Evolutionary conservation across 805 yeast species (phyloP).

Genomic region (Saccharomycopsis vini): DNA sequence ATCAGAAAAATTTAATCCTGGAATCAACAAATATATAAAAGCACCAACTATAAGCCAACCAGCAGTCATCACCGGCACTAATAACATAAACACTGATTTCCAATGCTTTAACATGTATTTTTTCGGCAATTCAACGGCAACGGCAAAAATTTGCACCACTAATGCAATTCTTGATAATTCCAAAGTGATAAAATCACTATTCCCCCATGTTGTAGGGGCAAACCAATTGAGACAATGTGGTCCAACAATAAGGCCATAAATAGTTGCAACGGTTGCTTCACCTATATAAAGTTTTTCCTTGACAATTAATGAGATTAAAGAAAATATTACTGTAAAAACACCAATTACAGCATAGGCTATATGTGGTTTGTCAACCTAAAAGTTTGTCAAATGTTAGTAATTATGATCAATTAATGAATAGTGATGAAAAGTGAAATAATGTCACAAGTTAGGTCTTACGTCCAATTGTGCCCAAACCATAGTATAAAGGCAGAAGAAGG

Average conservation of each 20-base stretch:
- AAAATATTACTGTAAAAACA: slow-evolving; percentile 70
- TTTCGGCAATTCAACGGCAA: slow-evolving; percentile 86
- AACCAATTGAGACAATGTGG: slow-evolving; percentile 84
- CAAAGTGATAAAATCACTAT: slow-evolving; percentile 69
- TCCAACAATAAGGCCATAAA: slow-evolving; percentile 80
- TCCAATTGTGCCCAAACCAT: slow-evolving; percentile 14
- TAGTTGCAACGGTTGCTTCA: slow-evolving; percentile 83
- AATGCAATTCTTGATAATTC: slow-evolving; percentile 77
- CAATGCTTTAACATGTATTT: slow-evolving; percentile 82
- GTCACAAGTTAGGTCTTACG: slow-evolving; percentile 4
- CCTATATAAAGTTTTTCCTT: slow-evolving; percentile 82
- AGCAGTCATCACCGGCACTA: slow-evolving; percentile 80
- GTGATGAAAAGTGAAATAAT: too few species aligned
- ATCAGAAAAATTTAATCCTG: slow-evolving; percentile 61
- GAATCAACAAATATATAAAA: slow-evolving; percentile 70
- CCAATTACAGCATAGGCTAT: slow-evolving; percentile 85
- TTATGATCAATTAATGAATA: background rate
- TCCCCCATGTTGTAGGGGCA: slow-evolving; percentile 77
- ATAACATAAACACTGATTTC: slow-evolving; percentile 61
- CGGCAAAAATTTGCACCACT: slow-evolving; percentile 86
- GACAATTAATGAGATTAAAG: slow-evolving; percentile 69
- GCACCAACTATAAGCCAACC: slow-evolving; percentile 84
- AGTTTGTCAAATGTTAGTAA: background rate
- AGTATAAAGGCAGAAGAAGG: too few species aligned
- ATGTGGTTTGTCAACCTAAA: slow-evolving; percentile 52